These are phyloP conservation scores for Eruca vesicaria DNA, from an alignment of 441 rosid species.

Conservation along the genomic window DNA sequence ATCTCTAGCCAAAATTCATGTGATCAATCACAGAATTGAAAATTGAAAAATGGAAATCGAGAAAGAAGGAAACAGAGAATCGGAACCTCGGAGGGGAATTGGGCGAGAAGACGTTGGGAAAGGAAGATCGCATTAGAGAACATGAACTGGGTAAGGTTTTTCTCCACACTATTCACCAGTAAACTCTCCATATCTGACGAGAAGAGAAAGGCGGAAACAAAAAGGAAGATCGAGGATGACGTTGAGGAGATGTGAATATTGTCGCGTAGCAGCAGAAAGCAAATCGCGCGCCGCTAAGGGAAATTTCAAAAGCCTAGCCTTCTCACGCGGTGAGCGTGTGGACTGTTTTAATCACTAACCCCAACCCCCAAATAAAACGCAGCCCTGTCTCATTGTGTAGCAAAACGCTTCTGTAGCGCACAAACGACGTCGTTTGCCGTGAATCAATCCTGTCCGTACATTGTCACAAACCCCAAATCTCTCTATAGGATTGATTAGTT, in stretches of 20 bases:
- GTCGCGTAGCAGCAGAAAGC: conserved; percentile 13
- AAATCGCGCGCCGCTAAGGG: conserved; percentile 33
- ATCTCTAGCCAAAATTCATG: neutral
- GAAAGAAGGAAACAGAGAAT: neutral
- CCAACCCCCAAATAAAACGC: no score
- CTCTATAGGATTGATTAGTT: no score
- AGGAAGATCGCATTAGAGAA: conserved; percentile 51
- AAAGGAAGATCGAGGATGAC: neutral
- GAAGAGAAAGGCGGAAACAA: neutral
- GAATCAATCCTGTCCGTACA: no score
- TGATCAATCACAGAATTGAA: neutral
- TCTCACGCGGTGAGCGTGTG: conserved; percentile 11
- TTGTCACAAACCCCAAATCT: no score
- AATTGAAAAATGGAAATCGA: neutral
- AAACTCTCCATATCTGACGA: conserved; percentile 45
- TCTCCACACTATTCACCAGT: conserved; percentile 41
- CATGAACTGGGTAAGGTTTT: conserved; percentile 45
- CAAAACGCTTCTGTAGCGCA: no score
- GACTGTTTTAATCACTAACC: neutral
- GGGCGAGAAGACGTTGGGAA: conserved; percentile 58
- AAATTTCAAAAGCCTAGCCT: conserved; percentile 15
- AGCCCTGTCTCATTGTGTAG: no score
- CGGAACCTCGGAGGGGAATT: conserved; percentile 54
- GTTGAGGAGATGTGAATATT: neutral
- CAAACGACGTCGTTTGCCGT: no score